Base-by-base conservation (phyloP, 208 protist species). In the Acanthamoeba healyi region DNA sequence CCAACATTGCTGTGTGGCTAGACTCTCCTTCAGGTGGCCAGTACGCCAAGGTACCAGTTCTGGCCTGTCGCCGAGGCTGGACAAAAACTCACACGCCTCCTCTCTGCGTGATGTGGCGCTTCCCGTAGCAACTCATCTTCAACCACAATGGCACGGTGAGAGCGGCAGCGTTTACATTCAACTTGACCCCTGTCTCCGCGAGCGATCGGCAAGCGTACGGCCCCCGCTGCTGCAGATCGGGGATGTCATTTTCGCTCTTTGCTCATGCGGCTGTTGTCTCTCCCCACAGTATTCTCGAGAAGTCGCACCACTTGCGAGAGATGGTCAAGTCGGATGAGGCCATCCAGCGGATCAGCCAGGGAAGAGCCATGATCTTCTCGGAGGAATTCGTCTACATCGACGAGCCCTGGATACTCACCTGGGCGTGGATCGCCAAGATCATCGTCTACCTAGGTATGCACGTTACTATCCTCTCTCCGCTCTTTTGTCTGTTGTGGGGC, bases 321-420 rank as follows among this genome's bases (percentile, higher is more conserved):
- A 36, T 74, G 29, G 65, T 42, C 29, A 10, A 42, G 65, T 74
- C 65, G 34, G 19, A 74, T 34, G 22, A 44, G 4, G 34, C 65
- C 3, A 74, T 74, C 7, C 34, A 42, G 17, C 1, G 17, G n/a
- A 3, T 74, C 32, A 42, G 65, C 29, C 2, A 36, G 14, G 24
- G 19, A 5, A 29, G 44, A 12, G 34, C 65, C 34, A 74, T 74
- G 6, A 74, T 74, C 36, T 74, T 36, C 65, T 74, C 65, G 17
- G 65, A 74, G 34, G 65, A 74, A 10, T 74, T 74, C 34, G 24
- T 74, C 10, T 74, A 42, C 17, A 74, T 74, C 34, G 65, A 74
- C 22, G 65, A 74, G 65, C 65, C 65, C 4, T 74, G 65, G 65
- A 74, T 74, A 1, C 65, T 74, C 65, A 44, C 65, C 65, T 44